Percentiles rank a stretch among this genome's conserved stretches.
These are phyloP conservation scores for Trichoderma simmonsii DNA, from an alignment of 2,329 filamentous ascomycete genomes.

Conservation along the genomic window DNA sequence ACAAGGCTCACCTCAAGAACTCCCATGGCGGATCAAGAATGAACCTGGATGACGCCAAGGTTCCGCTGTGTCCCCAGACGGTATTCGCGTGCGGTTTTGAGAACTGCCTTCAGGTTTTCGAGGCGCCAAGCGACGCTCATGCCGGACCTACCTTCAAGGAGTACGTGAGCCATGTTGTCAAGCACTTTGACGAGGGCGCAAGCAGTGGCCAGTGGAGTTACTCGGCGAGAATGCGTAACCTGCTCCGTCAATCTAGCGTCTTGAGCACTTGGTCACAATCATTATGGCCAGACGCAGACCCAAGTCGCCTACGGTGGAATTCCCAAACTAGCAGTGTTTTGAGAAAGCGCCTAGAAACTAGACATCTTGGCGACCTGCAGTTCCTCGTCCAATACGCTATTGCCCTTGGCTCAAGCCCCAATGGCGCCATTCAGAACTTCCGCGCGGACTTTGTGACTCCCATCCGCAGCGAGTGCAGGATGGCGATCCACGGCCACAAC, in stretches of 20 bases:
- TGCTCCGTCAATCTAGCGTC: conserved; percentile 40
- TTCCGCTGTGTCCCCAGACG: conserved; percentile 44
- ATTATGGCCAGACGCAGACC: conserved; percentile 35
- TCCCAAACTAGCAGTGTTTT: conserved; percentile 41
- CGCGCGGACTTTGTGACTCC: conserved; percentile 36
- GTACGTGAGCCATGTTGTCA: conserved; percentile 46
- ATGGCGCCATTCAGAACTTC: conserved; percentile 27
- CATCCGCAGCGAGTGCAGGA: conserved; percentile 35
- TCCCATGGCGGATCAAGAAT: conserved; percentile 42
- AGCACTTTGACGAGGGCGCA: conserved; percentile 45
- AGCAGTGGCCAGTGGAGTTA: conserved; percentile 44
- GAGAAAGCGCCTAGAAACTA: conserved; percentile 44
- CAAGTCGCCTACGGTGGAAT: conserved; percentile 38
- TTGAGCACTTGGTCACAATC: conserved; percentile 37
- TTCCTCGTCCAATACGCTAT: conserved; percentile 40
- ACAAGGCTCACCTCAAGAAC: conserved; percentile 46
- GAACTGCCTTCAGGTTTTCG: conserved; percentile 43
- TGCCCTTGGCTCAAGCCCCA: conserved; percentile 36
- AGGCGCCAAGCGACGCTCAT: conserved; percentile 40
- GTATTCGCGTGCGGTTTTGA: conserved; percentile 50
- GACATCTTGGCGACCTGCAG: conserved; percentile 41
- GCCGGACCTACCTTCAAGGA: conserved; percentile 40
- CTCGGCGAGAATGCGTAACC: conserved; percentile 43
- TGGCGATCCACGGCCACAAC: conserved; percentile 36
- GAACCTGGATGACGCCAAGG: conserved; percentile 41